Evolutionary conservation across 2,329 filamentous ascomycete genomes (phyloP), one percentile per base, ranked within the genome.

Genomic region (Fusarium fujikuroi): DNA sequence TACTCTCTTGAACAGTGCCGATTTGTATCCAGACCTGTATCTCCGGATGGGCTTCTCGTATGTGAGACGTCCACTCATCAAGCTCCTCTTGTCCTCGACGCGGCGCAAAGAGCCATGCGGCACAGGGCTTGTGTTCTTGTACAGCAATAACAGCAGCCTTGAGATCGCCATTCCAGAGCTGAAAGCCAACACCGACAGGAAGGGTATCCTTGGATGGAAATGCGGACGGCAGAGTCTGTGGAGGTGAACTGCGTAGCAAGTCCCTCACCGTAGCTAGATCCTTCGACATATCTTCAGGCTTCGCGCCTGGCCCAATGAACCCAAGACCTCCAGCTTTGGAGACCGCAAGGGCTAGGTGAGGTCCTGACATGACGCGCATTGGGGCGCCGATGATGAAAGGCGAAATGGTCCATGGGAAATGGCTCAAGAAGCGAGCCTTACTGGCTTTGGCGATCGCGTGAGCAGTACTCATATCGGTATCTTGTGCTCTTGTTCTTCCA

Each of bases 291-390:
- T 79, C 78, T 15, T 79, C 73, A 1, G 84, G 74, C n/a, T 81
- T 82, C 6, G 72, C 78, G 15, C 75, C 82, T 2, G 82, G 82
- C 5, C 82, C 85, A 50, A 86, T 81, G 73, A 86, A 87, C 16
- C 85, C 88, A 3, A 94, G 85, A 0, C 93, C 93, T 23, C 93
- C 93, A 11, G 92, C 91, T 72, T 92, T 92, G 62, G 91, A 90
- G 19, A 93, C 86, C 47, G 89, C 87, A 37, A 90, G 82, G 6
- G 91, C 90, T 7, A 94, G 85, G 1, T 81, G 74, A 78, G 85
- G 69, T 79, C 87, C 77, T 80, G 85, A 74, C 86, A 93, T 89
- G 40, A 90, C 84, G 50, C 91, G 88, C 92, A 95, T 94, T 0
- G 92, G 92, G 3, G 91, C 92, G 42, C 85, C 84, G 50, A 87